Percentiles rank a stretch among this genome's conserved stretches.
Evolutionary conservation across 2,329 filamentous ascomycete species (phyloP).

Genomic region (Pseudogymnoascus sp.): DNA sequence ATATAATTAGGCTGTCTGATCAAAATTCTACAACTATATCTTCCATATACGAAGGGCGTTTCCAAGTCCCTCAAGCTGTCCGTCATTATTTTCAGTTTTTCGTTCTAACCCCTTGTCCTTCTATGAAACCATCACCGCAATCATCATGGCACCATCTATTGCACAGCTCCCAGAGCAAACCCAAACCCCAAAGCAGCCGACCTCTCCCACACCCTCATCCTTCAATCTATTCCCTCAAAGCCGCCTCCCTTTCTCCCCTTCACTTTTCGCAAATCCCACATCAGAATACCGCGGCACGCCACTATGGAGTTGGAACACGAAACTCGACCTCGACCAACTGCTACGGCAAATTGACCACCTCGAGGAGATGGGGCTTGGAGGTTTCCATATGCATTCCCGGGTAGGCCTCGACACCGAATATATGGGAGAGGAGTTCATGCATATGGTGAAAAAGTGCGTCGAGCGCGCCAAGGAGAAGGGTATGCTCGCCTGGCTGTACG

Average conservation of each 20-base stretch:
- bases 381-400: slow-evolving; percentile 28
- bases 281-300: slow-evolving; percentile 28
- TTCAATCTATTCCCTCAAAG: background rate
- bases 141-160: background rate
- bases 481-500: slow-evolving; percentile 28
- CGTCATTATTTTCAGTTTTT: background rate
- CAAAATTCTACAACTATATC: background rate
- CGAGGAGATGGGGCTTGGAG: slow-evolving; percentile 27
- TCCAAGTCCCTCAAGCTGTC: background rate
- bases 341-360: slow-evolving; percentile 27
- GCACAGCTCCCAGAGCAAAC: background rate
- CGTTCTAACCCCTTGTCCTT: background rate
- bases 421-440: slow-evolving; percentile 28
- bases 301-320: slow-evolving; percentile 27
- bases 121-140: background rate
- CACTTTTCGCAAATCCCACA: slow-evolving; percentile 25
- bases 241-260: slow-evolving; percentile 17
- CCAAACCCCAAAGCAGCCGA: background rate
- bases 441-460: slow-evolving; percentile 24
- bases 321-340: slow-evolving; percentile 23
- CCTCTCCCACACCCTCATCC: background rate
- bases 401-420: slow-evolving; percentile 28
- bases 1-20: background rate
- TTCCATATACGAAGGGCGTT: background rate
- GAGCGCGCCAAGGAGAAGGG: slow-evolving; percentile 26